phyloP scores from a whole-genome alignment of 805 yeast genomes.

The Lipomyces spencermartinsiae region DNA sequence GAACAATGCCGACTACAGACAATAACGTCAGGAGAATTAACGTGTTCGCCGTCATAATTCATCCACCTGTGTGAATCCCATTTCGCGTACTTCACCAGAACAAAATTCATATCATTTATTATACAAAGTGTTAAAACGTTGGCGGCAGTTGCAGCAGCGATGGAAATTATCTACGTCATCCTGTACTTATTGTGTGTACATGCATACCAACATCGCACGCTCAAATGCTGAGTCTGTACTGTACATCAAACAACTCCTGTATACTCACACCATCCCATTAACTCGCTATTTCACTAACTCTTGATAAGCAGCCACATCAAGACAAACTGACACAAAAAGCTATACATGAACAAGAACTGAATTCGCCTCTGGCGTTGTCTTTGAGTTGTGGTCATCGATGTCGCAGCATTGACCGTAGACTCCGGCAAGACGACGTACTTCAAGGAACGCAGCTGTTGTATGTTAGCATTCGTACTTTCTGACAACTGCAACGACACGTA shows the following conservation, averaged over 20 bases:
- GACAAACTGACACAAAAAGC: constrained; percentile 78
- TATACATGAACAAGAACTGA: constrained; percentile 83
- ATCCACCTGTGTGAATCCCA: neutral
- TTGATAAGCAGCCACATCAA: constrained; percentile 72
- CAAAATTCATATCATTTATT: neutral
- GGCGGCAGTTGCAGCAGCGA: neutral
- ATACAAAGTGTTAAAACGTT: neutral
- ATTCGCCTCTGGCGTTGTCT: constrained; percentile 79
- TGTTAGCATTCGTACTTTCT: constrained; percentile 48
- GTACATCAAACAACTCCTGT: neutral
- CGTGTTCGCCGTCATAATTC: too few relatives aligned
- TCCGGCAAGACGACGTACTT: constrained; percentile 72
- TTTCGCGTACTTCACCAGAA: neutral
- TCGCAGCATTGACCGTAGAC: constrained; percentile 49
- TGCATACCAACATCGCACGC: neutral
- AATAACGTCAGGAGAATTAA: too few relatives aligned
- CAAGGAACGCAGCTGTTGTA: constrained; percentile 54
- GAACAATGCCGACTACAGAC: too few relatives aligned
- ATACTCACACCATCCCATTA: neutral
- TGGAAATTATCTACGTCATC: neutral
- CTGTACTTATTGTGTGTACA: neutral
- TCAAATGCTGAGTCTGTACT: neutral
- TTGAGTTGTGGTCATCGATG: constrained; percentile 58
- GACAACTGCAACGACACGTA: neutral
- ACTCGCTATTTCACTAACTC: constrained; percentile 14